Base-by-base conservation (phyloP, 2,329 filamentous ascomycete species). In the Sporothrix euskadiensis region DNA sequence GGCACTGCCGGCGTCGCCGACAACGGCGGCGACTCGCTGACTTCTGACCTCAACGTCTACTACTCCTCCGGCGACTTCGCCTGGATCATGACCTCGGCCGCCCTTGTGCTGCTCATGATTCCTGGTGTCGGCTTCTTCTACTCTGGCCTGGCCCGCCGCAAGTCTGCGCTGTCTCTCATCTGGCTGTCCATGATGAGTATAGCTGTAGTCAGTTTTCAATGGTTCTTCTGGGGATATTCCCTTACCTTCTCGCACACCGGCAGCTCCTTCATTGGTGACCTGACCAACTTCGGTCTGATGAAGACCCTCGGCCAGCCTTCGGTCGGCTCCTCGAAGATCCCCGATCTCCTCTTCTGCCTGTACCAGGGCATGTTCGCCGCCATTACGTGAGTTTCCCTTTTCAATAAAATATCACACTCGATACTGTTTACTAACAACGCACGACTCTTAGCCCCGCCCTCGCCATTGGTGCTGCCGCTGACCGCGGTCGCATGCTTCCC, bases 171-270 rank as follows among this genome's bases (percentile, higher is more conserved):
- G 72, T 93, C 93, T 22, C 87, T 97, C 75, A 91, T 97, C 81
- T 94, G 93, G 87, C 87, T 97, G 4, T 92, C 92, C 16, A 88
- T 97, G 84, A 91, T 97, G 84, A 91, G 92, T 19, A 88, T 91
- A 4, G 92, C 89, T 12, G 89, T 97, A 76, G 89, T 94, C 75
- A 91, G 90, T 69, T 97, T 97, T 83, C 93, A 97, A 80, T 97
- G 94, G 94, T 97, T 97, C 85, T 95, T 97, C 85, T 97, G 94
- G 94, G 94, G 94, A 66, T 97, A 95, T 82, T 95, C 92, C 12
- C 84, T 97, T 71, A 88, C 93, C 75, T 97, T 97, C 82, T 94
- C 92, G 7, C 92, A 94, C 82, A 89, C 89, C 30, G 92, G 92
- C 73, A 92, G 91, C 77, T 86, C 86, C 76, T 97, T 90, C 84